Evolutionary conservation across 2,329 filamentous ascomycete species (phyloP), one percentile per base, ranked within the genome.

Genomic region (Trichoderma breve): DNA sequence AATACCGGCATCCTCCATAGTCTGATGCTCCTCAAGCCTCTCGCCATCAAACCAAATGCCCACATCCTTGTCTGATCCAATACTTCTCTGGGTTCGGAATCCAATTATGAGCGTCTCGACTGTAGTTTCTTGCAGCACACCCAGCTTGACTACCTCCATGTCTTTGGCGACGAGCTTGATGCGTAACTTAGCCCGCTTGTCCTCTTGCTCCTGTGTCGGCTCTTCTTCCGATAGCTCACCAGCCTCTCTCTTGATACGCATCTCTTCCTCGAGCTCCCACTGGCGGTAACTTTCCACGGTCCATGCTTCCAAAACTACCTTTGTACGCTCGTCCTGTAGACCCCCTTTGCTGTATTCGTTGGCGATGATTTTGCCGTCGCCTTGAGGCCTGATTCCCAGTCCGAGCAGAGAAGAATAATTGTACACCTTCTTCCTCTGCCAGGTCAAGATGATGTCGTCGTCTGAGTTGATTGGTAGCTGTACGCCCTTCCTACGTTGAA

Each of bases 21-120:
- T 87, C 34, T 83, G 82, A 1, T 89, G 84, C 21, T 88, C 86
- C 15, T 91, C 87, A 32, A 97, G 82, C 61, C 84, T 83, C 65
- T 95, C 93, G 15, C 94, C 94, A 76, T 97, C 94, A 80, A 94
- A 95, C 75, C 86, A 84, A 12, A 97, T 82, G 47, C 86, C 85
- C 3, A 96, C 82, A 0, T 85, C 80, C 74, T 85, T 86, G 5
- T 86, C 85, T 1, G 82, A 78, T 0, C 82, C 80, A 21, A 95
- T 79, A 0, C 83, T 76, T 34, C 87, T 85, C 75, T 86, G 82
- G 47, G 83, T 83, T 65, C 89, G 86, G 79, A 92, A 95, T 4
- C 85, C 87, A 51, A 82, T 83, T 21, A 92, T 83, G 66, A 97
- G 84, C 68, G 87, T 89, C 36, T 85, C 85, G 28, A 94, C 85